These are phyloP conservation scores for Diphasiastrum complanatum DNA, from an alignment of 83 land plant genomes.

Conservation along the genomic window DNA sequence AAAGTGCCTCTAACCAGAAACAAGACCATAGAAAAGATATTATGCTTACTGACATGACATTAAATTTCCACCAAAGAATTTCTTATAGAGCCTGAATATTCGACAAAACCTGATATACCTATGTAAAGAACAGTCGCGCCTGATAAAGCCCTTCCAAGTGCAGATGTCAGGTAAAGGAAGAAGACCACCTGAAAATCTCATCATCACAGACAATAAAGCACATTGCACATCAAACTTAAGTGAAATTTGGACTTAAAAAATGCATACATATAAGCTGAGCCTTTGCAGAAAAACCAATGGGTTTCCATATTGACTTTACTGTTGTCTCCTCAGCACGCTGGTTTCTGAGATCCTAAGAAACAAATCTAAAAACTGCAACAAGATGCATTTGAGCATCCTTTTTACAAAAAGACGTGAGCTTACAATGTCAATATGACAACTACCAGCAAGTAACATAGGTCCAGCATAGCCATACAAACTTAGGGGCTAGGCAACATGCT, in stretches of 20 bases:
- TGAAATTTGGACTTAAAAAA: neutral
- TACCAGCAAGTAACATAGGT: too few species aligned
- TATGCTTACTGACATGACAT: too few species aligned
- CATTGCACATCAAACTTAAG: neutral
- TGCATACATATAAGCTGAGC: too few species aligned
- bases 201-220: neutral
- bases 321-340: too few species aligned
- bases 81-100: neutral
- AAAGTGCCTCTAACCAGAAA: neutral
- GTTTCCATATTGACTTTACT: too few species aligned
- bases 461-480: too few species aligned
- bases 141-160: conserved; percentile 65
- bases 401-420: too few species aligned
- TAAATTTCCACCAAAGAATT: too few species aligned
- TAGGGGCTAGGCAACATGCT: too few species aligned
- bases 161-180: conserved; percentile 62
- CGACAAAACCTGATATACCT: conserved; percentile 29
- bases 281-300: too few species aligned
- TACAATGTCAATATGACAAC: too few species aligned
- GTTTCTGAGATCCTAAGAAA: neutral
- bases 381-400: neutral
- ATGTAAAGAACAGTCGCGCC: conserved; percentile 83
- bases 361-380: neutral
- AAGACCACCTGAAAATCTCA: conserved; percentile 49
- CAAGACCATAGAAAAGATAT: too few species aligned